Percentiles rank a stretch among this genome's conserved stretches.
Evolutionary conservation across 768 basidiomycete genomes (phyloP).

Genomic region (Solioccasus polychromus): DNA sequence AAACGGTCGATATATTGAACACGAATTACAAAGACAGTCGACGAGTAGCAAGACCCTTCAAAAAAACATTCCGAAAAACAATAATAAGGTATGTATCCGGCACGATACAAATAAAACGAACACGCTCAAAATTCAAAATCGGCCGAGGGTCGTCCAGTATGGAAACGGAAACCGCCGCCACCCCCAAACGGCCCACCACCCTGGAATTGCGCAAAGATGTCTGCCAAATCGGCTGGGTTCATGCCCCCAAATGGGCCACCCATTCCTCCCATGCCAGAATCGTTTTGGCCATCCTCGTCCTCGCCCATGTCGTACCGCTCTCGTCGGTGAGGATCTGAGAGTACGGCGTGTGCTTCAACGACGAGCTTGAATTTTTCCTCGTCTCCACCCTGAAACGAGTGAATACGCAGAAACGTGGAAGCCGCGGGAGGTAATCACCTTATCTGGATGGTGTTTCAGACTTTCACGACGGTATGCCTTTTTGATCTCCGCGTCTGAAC

Average conservation of each 20-base stretch:
- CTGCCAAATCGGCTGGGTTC: constrained; percentile 52
- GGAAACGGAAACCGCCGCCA: constrained; percentile 32
- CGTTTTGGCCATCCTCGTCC: constrained; percentile 68
- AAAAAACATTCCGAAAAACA: background rate
- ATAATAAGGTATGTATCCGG: constrained; percentile 12
- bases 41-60: too few relatives aligned
- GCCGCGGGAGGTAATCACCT: constrained; percentile 47
- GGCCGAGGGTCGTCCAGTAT: constrained; percentile 6
- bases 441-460: constrained; percentile 83
- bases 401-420: background rate
- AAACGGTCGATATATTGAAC: too few relatives aligned
- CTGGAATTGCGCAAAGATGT: constrained; percentile 64
- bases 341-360: constrained; percentile 75
- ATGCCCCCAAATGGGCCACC: constrained; percentile 40
- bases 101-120: background rate
- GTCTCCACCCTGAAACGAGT: constrained; percentile 69
- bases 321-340: constrained; percentile 71
- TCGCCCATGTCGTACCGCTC: constrained; percentile 80
- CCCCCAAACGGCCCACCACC: constrained; percentile 35
- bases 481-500: constrained; percentile 73
- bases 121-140: constrained; percentile 20
- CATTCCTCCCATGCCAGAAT: constrained; percentile 39
- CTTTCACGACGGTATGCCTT: constrained; percentile 90
- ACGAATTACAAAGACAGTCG: too few relatives aligned
- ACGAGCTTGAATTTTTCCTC: constrained; percentile 96